A percentile compares a stretch with the other conserved stretches of the same genome.
Conservation (phyloP, 306 rosid species). For the Luffa aegyptiaca region DNA sequence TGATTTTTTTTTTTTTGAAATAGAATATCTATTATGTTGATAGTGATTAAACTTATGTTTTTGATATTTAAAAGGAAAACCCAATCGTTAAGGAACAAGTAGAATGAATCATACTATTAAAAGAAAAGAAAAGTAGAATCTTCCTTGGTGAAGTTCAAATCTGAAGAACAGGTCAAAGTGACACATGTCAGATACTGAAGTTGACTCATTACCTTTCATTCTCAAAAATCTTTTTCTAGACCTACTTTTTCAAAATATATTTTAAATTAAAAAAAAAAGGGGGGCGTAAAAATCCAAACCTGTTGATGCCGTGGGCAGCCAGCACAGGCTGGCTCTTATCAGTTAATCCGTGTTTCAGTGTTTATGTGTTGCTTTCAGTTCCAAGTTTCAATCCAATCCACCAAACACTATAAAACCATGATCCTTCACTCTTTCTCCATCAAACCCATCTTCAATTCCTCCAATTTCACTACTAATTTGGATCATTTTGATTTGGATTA, state of each 20-base stretch:
- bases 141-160: background rate
- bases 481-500: background rate
- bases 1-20: too few relatives aligned
- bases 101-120: background rate
- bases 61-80: background rate
- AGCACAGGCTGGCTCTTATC: constrained; percentile 27
- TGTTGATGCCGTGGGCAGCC: background rate
- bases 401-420: constrained; percentile 4
- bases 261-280: background rate
- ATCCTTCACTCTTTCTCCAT: too few relatives aligned
- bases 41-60: too few relatives aligned
- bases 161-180: background rate
- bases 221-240: background rate
- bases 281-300: background rate
- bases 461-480: background rate
- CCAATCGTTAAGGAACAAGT: background rate
- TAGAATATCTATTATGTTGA: too few relatives aligned
- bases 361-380: background rate
- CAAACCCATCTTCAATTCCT: background rate
- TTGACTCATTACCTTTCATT: background rate
- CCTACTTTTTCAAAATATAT: background rate
- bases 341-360: constrained; percentile 19
- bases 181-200: background rate
- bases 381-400: background rate
- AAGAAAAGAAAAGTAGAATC: background rate